These are phyloP conservation scores for Cardamine chenopodiifolia DNA, from an alignment of 345 rosid genomes.

Conservation along the genomic window DNA sequence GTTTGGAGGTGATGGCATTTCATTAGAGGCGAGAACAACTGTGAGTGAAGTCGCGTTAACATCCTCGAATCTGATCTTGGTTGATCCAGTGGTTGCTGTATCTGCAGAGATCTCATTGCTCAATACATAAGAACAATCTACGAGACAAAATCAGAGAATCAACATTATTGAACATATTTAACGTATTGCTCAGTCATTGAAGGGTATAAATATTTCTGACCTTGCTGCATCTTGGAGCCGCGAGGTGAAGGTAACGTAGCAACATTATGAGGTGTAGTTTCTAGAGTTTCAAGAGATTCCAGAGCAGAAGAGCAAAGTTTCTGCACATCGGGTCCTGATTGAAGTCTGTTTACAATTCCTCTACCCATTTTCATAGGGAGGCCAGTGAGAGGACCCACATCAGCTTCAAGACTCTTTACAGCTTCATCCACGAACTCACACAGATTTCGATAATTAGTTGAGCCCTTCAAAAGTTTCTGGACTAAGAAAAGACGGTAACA, in stretches of 20 bases:
- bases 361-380: slow-evolving; percentile 67
- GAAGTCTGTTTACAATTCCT: slow-evolving; percentile 77
- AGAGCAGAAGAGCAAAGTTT: slow-evolving; percentile 68
- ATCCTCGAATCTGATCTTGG: slow-evolving; percentile 67
- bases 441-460: slow-evolving; percentile 48
- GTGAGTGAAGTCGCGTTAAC: slow-evolving; percentile 63
- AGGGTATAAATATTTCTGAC: slow-evolving; percentile 22
- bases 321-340: slow-evolving; percentile 75
- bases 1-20: slow-evolving; percentile 42
- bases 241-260: slow-evolving; percentile 17
- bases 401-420: slow-evolving; percentile 53
- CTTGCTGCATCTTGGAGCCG: slow-evolving; percentile 24
- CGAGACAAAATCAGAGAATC: slow-evolving; percentile 33
- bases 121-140: slow-evolving; percentile 38
- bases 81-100: slow-evolving; percentile 43
- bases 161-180: slow-evolving; percentile 18
- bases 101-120: slow-evolving; percentile 45
- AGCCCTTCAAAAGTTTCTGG: slow-evolving; percentile 56
- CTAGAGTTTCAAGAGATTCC: slow-evolving; percentile 53
- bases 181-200: neutral
- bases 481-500: slow-evolving; percentile 67
- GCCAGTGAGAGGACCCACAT: slow-evolving; percentile 70
- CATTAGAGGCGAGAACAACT: slow-evolving; percentile 57
- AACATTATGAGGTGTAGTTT: slow-evolving; percentile 26
- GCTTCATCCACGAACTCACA: slow-evolving; percentile 59